These are phyloP conservation scores for Aspergillus ostianus DNA, from an alignment of 495 filamentous ascomycete species.

Conservation along the genomic window DNA sequence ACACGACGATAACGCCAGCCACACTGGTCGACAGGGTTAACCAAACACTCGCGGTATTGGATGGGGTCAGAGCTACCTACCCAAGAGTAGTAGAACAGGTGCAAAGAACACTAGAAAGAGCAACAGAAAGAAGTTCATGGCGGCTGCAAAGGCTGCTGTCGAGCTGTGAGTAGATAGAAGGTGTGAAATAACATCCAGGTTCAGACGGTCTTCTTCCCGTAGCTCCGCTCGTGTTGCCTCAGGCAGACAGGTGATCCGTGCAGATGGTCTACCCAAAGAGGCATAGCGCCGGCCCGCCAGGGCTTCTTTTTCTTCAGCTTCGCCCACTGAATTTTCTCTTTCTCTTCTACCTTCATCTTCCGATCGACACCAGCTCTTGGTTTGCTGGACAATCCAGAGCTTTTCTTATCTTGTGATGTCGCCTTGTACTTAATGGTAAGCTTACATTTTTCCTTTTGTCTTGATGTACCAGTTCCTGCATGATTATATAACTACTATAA, in stretches of 20 bases:
- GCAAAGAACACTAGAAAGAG: constrained; percentile 50
- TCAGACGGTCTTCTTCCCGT: background rate
- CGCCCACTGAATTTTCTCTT: constrained; percentile 20
- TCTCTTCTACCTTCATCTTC: constrained; percentile 14
- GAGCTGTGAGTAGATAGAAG: constrained; percentile 1
- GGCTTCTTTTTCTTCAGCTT: constrained; percentile 23
- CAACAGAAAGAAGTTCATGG: constrained; percentile 50
- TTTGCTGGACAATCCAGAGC: constrained; percentile 39
- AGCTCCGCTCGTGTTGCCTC: background rate
- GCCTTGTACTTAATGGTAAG: constrained; percentile 37
- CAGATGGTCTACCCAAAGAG: constrained; percentile 15
- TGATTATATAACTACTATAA: constrained; percentile 72
- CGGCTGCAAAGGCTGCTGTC: constrained; percentile 5
- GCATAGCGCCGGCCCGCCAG: constrained; percentile 21
- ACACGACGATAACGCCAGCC: constrained; percentile 59
- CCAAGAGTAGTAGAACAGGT: constrained; percentile 47
- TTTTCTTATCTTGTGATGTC: constrained; percentile 7
- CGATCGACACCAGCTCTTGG: constrained; percentile 20
- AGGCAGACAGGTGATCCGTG: background rate
- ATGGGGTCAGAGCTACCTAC: constrained; percentile 28
- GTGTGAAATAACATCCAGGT: background rate
- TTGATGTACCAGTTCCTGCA: constrained; percentile 33
- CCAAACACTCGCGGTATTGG: constrained; percentile 12
- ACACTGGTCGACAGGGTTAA: constrained; percentile 37
- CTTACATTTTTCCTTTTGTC: constrained; percentile 7